phyloP scores from a whole-genome alignment of 169 alveolate genomes.

The Plasmodium relictum region DNA sequence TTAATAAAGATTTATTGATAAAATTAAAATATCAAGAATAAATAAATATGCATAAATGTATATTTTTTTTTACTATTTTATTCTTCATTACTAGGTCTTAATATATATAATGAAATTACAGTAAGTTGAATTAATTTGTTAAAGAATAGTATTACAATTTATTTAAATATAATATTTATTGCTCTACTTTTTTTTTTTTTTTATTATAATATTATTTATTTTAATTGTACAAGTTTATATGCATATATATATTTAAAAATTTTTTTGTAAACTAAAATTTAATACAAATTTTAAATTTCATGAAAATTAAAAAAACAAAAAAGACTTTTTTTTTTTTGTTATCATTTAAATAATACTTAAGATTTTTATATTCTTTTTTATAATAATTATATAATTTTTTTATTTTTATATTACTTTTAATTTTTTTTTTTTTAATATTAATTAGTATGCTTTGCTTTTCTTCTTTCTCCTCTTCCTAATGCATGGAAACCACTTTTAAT shows the following conservation, averaged over 20 bases:
- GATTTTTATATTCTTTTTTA: not conserved
- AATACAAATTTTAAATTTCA: not conserved
- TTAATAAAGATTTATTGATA: no score
- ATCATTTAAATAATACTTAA: not conserved
- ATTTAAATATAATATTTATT: not conserved
- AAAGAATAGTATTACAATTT: no score
- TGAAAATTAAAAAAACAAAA: not conserved
- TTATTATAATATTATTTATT: no score
- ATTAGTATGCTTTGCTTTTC: constrained; percentile 89
- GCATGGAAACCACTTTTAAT: constrained; percentile 96
- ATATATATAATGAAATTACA: no score
- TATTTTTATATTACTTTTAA: no score
- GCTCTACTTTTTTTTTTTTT: not conserved
- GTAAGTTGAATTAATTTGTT: no score
- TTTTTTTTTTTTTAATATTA: not conserved
- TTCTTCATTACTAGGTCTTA: constrained; percentile 1
- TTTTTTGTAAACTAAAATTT: no score
- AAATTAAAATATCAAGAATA: no score
- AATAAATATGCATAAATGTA: no score
- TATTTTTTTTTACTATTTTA: not conserved
- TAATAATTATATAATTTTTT: not conserved
- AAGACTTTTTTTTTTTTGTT: not conserved
- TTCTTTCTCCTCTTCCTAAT: constrained; percentile 93
- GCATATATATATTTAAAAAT: no score
- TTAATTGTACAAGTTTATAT: no score